phyloP scores from a whole-genome alignment of 2,329 filamentous ascomycete species.

The Calonectria ilicicola region DNA sequence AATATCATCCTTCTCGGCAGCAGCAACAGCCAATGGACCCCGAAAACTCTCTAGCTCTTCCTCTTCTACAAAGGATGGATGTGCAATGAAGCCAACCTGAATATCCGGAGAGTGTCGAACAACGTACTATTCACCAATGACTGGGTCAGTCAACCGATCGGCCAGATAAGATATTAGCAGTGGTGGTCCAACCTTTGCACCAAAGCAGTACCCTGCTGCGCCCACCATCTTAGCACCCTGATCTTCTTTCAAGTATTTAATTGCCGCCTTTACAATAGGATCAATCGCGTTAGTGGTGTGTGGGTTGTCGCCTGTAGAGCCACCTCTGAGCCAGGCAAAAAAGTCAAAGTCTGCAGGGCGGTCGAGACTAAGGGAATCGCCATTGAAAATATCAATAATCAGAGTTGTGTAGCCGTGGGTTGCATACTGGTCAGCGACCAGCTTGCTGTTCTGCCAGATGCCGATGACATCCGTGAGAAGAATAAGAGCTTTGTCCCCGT shows the following conservation, averaged over 20 bases:
- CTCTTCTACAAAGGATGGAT: background rate
- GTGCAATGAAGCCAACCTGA: background rate
- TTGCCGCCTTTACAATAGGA: slow-evolving; percentile 42
- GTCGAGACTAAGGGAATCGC: slow-evolving; percentile 59
- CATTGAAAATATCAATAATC: slow-evolving; percentile 47
- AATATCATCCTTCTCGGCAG: slow-evolving; percentile 3
- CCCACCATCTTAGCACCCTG: slow-evolving; percentile 70
- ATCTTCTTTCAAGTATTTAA: slow-evolving; percentile 67
- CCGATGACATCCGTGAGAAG: slow-evolving; percentile 58
- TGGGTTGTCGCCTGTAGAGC: slow-evolving; percentile 58
- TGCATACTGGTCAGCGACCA: slow-evolving; percentile 52
- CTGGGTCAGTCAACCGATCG: background rate
- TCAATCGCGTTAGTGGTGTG: slow-evolving; percentile 43
- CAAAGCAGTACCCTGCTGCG: slow-evolving; percentile 80
- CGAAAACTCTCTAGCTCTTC: background rate
- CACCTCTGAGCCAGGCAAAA: slow-evolving; percentile 47
- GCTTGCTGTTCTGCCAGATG: slow-evolving; percentile 57
- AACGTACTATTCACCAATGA: background rate
- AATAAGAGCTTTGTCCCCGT: background rate
- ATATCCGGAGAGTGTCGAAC: background rate
- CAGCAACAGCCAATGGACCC: background rate
- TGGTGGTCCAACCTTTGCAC: slow-evolving; percentile 59
- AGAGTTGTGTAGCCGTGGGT: slow-evolving; percentile 46
- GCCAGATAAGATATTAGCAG: background rate
- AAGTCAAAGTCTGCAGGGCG: slow-evolving; percentile 39